These are phyloP conservation scores for Candida anutae DNA, from an alignment of 1,139 yeast genomes.

Conservation along the genomic window DNA sequence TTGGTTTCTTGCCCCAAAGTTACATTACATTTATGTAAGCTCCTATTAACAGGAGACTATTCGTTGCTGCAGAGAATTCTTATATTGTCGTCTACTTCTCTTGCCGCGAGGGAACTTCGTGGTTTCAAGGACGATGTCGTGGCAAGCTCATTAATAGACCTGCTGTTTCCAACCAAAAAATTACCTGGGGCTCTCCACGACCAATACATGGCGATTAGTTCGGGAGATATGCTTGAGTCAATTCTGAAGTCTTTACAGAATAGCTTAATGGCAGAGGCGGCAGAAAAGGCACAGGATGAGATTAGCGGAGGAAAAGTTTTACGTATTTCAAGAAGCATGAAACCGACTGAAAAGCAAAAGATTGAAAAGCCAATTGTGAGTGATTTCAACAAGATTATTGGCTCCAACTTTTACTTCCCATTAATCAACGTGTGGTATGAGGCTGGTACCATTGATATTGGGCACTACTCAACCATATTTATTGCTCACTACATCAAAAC, in stretches of 20 bases:
- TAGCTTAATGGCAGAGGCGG: slow-evolving; percentile 27
- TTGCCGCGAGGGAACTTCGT: slow-evolving; percentile 52
- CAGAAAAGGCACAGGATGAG: slow-evolving; percentile 33
- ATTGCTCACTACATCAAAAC: slow-evolving; percentile 55
- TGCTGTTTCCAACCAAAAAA: slow-evolving; percentile 30
- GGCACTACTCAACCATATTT: slow-evolving; percentile 48
- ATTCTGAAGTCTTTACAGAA: slow-evolving; percentile 17
- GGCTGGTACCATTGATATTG: slow-evolving; percentile 37
- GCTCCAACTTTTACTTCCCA: slow-evolving; percentile 46
- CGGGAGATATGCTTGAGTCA: slow-evolving; percentile 1
- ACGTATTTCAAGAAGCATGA: slow-evolving; percentile 38
- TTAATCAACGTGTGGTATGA: slow-evolving; percentile 49
- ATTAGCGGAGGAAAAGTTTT: slow-evolving; percentile 39
- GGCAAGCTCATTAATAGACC: slow-evolving; percentile 23
- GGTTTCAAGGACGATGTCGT: slow-evolving; percentile 47
- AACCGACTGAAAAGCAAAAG: slow-evolving; percentile 6
- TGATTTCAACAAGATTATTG: slow-evolving; percentile 39
- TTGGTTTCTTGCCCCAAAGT: slow-evolving; percentile 39
- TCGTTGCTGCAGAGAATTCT: slow-evolving; percentile 55
- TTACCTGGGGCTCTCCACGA: slow-evolving; percentile 43
- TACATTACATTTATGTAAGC: slow-evolving; percentile 28
- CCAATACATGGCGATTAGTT: slow-evolving; percentile 12
- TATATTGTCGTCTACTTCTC: slow-evolving; percentile 46
- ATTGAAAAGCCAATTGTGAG: slow-evolving; percentile 11
- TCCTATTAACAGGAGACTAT: slow-evolving; percentile 54